Evolutionary conservation across 2,329 filamentous ascomycete species (phyloP), one percentile per base, ranked within the genome.

Genomic region (Cercospora sp.): DNA sequence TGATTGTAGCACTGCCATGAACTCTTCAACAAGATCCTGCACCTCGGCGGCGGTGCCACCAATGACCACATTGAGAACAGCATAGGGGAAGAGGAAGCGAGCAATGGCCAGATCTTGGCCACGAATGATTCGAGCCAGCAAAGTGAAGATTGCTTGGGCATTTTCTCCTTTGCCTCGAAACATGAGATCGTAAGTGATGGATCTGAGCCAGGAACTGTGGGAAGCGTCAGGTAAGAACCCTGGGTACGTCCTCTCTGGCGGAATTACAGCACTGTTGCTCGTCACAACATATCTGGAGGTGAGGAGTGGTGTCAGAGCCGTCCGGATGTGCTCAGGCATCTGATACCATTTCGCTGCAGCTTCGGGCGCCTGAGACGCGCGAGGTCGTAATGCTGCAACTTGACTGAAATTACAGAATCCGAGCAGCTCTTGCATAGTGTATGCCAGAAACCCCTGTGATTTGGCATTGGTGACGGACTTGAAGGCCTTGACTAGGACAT

Each of bases 351-450:
- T 91, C 65, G 87, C 83, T 75, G 90, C 91, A 28, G 90, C 86
- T 3, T 86, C 84, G 60, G 86, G 86, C 10, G 84, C 84, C 30
- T 89, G 86, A 20, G 84, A 82, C 59, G 84, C 82, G 42, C 86
- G 83, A 45, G 84, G 82, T 55, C 84, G 82, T 18, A 84, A 78
- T 31, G 82, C 81, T 45, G 84, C 81, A 20, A 84, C 87, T 10
- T 86, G 82, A 67, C 85, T 89, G 75, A 97, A 89, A 30, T 91
- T 89, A 75, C 91, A 92, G 72, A 90, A 88, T 55, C 90, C 89
- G 3, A 98, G 85, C 48, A 98, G 85, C 74, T 97, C 91, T 79
- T 99, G 95, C 89, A 99, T 97, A 1, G 91, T 92, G 79, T 91
- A 99, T 1, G 94, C 94, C 18, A 99, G 84, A 76, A 96, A 97